A percentile compares a stretch with the other conserved stretches of the same genome.
phyloP scores from a whole-genome alignment of 2,329 filamentous ascomycete species.

The Blastomyces parvus region DNA sequence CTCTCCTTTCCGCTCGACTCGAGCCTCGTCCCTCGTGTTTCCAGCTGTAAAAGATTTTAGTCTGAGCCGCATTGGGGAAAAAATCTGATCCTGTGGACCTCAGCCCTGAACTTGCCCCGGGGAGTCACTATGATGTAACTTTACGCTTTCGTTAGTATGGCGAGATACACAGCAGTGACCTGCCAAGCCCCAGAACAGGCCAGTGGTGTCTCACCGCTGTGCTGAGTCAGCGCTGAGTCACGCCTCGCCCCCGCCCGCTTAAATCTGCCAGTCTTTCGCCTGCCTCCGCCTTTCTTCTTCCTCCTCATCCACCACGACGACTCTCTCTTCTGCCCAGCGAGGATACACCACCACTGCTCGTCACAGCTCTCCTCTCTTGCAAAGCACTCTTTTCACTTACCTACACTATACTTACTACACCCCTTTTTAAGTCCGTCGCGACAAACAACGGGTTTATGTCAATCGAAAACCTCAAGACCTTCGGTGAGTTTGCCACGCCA shows the following conservation, averaged over 20 bases:
- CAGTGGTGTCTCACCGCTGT: background rate
- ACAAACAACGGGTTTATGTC: slow-evolving; percentile 85
- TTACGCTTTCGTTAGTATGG: background rate
- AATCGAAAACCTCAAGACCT: slow-evolving; percentile 97
- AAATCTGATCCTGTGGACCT: background rate
- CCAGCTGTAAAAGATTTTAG: background rate
- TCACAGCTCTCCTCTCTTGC: slow-evolving; percentile 5
- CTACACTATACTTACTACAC: slow-evolving; percentile 11
- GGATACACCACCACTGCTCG: background rate
- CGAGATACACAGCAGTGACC: background rate
- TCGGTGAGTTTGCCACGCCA: slow-evolving; percentile 54
- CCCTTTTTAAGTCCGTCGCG: slow-evolving; percentile 39
- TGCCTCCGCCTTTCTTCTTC: slow-evolving; percentile 7
- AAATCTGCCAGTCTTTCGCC: slow-evolving; percentile 8
- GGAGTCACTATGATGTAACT: background rate
- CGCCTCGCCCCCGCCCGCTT: background rate
- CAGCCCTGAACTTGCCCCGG: background rate
- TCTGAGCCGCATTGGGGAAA: background rate
- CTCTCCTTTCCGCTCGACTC: too few relatives aligned
- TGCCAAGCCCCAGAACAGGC: background rate
- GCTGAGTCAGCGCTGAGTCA: slow-evolving; percentile 12
- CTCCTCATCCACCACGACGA: slow-evolving; percentile 9
- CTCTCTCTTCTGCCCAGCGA: background rate
- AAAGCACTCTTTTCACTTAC: slow-evolving; percentile 10
- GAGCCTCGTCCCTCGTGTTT: background rate